Evolutionary conservation across 441 rosid species (phyloP), one percentile per base, ranked within the genome.

Genomic region (Gossypium armourianum): DNA sequence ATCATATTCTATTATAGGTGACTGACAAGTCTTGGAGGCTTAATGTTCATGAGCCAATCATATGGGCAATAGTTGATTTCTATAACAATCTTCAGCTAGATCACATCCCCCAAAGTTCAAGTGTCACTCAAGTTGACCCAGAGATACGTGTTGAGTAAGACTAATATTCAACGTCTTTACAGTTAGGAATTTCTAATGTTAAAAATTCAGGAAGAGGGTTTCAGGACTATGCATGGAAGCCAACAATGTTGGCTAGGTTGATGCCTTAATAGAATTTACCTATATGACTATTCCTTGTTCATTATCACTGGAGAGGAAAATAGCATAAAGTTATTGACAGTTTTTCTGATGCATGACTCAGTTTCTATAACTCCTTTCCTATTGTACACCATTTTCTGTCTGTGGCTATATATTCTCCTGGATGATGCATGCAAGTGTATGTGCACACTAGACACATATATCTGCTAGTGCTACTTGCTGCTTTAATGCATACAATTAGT

Each of bases 1-100:
- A 67, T 79, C 6, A 24, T 71, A n/a, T 63, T 76, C 4, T 24
- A 2, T 72, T 78, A 62, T 74, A 95, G 99, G 96, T 92, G 64
- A 87, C 91, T 12, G 98, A 95, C 29, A 86, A 86, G 79, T 78
- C 84, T 64, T 95, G 96, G 99, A 88, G 97, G 79, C 83, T 95
- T 76, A 77, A 92, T 81, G 88, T 92, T 76, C 97, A 95, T 76
- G 99, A 95, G 82, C 99, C 99, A n/a, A 88, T 95, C 69, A 90
- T 95, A 68, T 95, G 99, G 99, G 90, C 95, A 24, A 65, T 80
- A 6, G 84, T 88, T 72, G 96, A 90, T 80, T 86, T 92, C 78
- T 95, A 85, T 82, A 82, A 77, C 76, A 88, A 88, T 84, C 89
- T 95, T 80, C 98, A 88, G 83, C 78, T 95, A 74, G 87, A 87